phyloP scores from a whole-genome alignment of 306 rosid species.

The Quercus wislizeni region DNA sequence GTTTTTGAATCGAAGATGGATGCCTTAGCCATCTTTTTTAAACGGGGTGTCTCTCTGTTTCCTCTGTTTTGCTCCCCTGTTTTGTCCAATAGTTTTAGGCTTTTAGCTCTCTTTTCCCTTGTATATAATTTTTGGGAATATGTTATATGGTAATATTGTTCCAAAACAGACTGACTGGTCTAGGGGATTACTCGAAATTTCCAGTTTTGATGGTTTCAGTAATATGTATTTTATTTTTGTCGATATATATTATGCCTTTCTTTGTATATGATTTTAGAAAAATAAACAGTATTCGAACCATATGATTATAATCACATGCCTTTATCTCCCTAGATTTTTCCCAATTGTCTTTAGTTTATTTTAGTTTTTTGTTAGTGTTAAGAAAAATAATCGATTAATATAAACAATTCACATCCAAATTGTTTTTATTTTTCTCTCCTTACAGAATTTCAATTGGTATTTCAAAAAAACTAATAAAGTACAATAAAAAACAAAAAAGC shows the following conservation, averaged over 20 bases:
- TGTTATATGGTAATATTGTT: neutral
- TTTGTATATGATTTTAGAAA: neutral
- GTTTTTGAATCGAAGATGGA: neutral
- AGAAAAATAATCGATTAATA: too few relatives aligned
- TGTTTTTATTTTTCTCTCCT: too few relatives aligned
- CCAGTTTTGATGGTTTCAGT: neutral
- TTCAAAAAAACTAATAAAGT: too few relatives aligned
- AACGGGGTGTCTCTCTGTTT: neutral
- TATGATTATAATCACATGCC: too few relatives aligned
- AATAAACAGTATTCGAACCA: neutral
- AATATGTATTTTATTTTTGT: neutral
- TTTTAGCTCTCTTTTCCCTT: neutral
- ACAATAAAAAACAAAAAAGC: too few relatives aligned
- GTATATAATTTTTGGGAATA: neutral
- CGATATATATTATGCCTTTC: neutral
- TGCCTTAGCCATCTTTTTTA: neutral
- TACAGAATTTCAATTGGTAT: too few relatives aligned
- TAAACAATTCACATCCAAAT: too few relatives aligned
- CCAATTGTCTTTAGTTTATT: too few relatives aligned
- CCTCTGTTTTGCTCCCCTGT: neutral
- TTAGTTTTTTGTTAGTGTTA: too few relatives aligned
- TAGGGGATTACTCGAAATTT: neutral
- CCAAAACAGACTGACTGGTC: neutral
- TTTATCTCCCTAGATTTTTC: too few relatives aligned
- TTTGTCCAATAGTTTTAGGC: too few relatives aligned